Conservation (phyloP, 2,329 filamentous ascomycete genomes). For the Periconia sp. region DNA sequence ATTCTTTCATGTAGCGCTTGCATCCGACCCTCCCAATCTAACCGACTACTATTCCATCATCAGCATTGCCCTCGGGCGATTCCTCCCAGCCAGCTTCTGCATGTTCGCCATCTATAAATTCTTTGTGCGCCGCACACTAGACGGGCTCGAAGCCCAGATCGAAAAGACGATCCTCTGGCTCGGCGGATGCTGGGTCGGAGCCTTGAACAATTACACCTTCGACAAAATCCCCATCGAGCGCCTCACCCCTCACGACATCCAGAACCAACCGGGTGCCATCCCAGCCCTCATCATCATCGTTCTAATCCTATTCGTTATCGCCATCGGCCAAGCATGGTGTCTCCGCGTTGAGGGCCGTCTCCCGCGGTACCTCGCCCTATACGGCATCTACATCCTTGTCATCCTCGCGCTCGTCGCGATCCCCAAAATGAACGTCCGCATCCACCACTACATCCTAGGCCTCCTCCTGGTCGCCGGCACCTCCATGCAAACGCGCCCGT, state of each 20-base stretch:
- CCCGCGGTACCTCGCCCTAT: constrained; percentile 74
- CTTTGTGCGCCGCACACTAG: constrained; percentile 72
- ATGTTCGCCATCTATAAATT: constrained; percentile 86
- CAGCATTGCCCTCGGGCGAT: constrained; percentile 76
- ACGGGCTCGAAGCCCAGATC: constrained; percentile 74
- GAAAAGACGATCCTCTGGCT: constrained; percentile 92
- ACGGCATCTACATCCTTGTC: constrained; percentile 66
- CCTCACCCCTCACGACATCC: constrained; percentile 85
- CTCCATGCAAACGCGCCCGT: constrained; percentile 81
- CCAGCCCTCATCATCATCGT: constrained; percentile 80
- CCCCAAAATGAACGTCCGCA: constrained; percentile 77
- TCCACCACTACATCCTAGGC: constrained; percentile 93
- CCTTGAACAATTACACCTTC: constrained; percentile 93
- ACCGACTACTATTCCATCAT: constrained; percentile 70
- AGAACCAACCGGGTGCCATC: constrained; percentile 85
- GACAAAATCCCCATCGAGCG: constrained; percentile 91
- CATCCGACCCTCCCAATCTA: constrained; percentile 79
- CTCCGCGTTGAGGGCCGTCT: constrained; percentile 85
- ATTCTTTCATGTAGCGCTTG: constrained; percentile 88
- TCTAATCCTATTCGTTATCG: constrained; percentile 67
- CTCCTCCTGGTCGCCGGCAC: constrained; percentile 87
- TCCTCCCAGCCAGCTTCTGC: constrained; percentile 84
- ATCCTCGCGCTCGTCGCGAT: constrained; percentile 72
- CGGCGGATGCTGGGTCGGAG: constrained; percentile 86
- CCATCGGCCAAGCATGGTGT: constrained; percentile 76